Percentiles rank a stretch among this genome's conserved stretches.
Evolutionary conservation across 331 rosid genomes (phyloP).

Genomic region (Spiraea crenata): DNA sequence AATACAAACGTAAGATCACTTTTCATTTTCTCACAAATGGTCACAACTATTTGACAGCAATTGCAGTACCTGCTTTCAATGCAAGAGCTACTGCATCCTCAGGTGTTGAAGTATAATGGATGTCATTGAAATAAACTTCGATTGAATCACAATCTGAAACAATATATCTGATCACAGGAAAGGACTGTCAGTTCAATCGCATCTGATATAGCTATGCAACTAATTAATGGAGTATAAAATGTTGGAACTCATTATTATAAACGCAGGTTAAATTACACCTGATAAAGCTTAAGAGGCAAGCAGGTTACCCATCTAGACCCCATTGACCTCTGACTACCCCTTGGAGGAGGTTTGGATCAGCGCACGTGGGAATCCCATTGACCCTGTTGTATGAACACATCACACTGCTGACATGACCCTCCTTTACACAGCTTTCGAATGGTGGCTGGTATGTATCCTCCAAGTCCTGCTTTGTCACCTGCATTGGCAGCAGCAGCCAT

Average conservation of each 20-base stretch:
- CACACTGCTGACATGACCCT: constrained; percentile 80
- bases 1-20: not conserved
- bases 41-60: constrained; percentile 6
- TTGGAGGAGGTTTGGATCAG: constrained; percentile 73
- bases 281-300: not conserved
- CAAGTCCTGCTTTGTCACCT: constrained; percentile 81
- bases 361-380: constrained; percentile 85
- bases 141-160: constrained; percentile 86
- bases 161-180: constrained; percentile 46
- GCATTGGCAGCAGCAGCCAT: not conserved
- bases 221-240: not conserved
- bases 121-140: constrained; percentile 49
- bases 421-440: constrained; percentile 70
- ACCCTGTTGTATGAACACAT: constrained; percentile 91
- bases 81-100: constrained; percentile 89
- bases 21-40: not conserved
- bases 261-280: not conserved
- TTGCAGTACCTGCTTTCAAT: constrained; percentile 57
- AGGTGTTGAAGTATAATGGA: constrained; percentile 60
- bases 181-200: too few species aligned
- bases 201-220: too few species aligned
- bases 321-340: constrained; percentile 69
- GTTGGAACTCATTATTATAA: not conserved
- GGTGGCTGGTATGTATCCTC: constrained; percentile 85
- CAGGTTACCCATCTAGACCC: constrained; percentile 70